Evolutionary conservation across 176 grass and related monocot species (phyloP).

Genomic region (Carex myosuroides): DNA sequence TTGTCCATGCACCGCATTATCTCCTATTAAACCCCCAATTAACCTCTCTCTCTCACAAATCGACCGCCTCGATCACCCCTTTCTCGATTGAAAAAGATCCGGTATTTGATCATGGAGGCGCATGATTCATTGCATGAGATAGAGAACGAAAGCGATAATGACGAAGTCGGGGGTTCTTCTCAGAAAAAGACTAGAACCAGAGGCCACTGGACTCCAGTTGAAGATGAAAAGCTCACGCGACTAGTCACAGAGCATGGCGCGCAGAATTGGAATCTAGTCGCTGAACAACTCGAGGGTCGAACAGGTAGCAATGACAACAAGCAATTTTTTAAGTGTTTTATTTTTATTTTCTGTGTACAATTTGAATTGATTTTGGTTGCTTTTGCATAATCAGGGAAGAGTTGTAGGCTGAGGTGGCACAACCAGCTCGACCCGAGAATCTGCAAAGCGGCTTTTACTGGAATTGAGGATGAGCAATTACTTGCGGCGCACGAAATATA

Average conservation of each 20-base stretch:
- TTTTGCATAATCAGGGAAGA: constrained; percentile 49
- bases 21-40: constrained; percentile 5
- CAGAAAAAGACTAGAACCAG: not conserved
- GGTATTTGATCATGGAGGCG: not conserved
- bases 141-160: not conserved
- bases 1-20: not conserved
- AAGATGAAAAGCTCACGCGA: not conserved
- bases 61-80: not conserved
- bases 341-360: not conserved
- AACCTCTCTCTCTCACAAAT: not conserved
- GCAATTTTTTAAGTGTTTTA: not conserved
- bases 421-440: constrained; percentile 91
- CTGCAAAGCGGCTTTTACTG: constrained; percentile 64
- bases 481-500: constrained; percentile 52
- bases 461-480: constrained; percentile 63
- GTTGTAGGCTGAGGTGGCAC: constrained; percentile 89
- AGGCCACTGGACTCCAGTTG: not conserved
- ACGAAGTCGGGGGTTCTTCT: not conserved
- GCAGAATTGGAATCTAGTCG: not conserved
- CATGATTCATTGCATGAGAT: not conserved
- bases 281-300: not conserved
- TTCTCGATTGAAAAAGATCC: not conserved
- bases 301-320: not conserved
- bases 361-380: not conserved
- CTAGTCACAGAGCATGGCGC: not conserved